phyloP scores from a whole-genome alignment of 345 rosid genomes.

The Garcia nutans region DNA sequence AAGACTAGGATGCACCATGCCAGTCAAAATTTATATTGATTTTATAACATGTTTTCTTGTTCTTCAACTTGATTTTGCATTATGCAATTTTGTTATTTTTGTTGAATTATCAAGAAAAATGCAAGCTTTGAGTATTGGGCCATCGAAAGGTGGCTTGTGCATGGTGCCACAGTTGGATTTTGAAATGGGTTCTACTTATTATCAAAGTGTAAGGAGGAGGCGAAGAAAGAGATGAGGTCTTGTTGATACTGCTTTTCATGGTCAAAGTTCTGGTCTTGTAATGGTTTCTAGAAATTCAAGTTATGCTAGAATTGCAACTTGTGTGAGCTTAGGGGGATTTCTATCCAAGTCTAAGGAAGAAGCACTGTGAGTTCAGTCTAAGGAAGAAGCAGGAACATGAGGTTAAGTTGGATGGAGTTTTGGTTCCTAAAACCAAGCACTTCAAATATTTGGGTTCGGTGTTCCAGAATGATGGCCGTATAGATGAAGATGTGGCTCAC shows the following conservation, averaged over 20 bases:
- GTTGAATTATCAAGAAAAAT: constrained; percentile 36
- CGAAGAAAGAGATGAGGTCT: constrained; percentile 29
- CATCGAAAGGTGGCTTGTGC: constrained; percentile 43
- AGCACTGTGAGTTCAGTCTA: too few species aligned
- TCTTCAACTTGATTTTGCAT: constrained; percentile 21
- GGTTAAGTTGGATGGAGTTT: too few species aligned
- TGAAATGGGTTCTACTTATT: constrained; percentile 44
- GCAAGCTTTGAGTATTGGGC: constrained; percentile 68
- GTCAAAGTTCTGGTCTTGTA: constrained; percentile 31
- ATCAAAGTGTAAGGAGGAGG: constrained; percentile 25
- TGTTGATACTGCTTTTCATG: constrained; percentile 25
- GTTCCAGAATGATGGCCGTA: too few species aligned
- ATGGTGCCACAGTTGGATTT: constrained; percentile 46
- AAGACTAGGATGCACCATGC: too few species aligned
- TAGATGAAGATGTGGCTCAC: too few species aligned
- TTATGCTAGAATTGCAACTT: constrained; percentile 20
- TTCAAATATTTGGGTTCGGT: too few species aligned
- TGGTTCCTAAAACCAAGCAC: too few species aligned
- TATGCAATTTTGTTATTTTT: constrained; percentile 25
- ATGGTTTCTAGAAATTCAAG: constrained; percentile 35
- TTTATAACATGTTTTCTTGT: constrained; percentile 22
- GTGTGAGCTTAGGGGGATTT: constrained; percentile 28
- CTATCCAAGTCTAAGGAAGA: too few species aligned
- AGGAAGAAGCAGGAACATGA: too few species aligned
- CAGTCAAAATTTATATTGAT: too few species aligned